phyloP scores from a whole-genome alignment of 2,329 filamentous ascomycete genomes.

The Aureobasidium pullulans region DNA sequence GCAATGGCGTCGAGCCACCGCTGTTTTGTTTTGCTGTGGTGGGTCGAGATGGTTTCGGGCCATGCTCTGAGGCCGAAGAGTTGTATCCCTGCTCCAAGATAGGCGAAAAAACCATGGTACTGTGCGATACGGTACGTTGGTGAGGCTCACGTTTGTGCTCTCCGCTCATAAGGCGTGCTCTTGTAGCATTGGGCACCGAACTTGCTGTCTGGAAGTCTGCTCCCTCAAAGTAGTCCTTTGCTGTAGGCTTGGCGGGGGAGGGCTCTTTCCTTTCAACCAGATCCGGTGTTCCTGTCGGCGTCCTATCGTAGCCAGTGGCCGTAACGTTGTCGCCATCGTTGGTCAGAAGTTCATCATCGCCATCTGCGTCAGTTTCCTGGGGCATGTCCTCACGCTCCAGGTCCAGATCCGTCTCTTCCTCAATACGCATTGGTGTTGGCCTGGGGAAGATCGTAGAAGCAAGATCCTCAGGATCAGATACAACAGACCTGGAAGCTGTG shows the following conservation, averaged over 20 bases:
- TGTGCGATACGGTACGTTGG: slow-evolving; percentile 67
- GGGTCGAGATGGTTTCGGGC: slow-evolving; percentile 15
- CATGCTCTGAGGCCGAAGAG: slow-evolving; percentile 13
- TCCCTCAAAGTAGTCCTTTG: slow-evolving; percentile 8
- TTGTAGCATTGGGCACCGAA: slow-evolving; percentile 2
- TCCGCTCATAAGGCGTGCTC: slow-evolving; percentile 8
- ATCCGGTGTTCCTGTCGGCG: neutral
- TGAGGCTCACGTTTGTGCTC: slow-evolving; percentile 38
- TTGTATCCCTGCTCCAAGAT: slow-evolving; percentile 31
- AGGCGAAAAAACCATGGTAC: slow-evolving; percentile 79
- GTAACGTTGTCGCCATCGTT: slow-evolving; percentile 58
- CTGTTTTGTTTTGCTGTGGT: slow-evolving; percentile 22
- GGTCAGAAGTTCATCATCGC: slow-evolving; percentile 82
- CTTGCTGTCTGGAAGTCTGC: neutral
- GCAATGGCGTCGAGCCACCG: slow-evolving; percentile 33
- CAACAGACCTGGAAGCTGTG: slow-evolving; percentile 44
- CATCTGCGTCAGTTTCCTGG: slow-evolving; percentile 71
- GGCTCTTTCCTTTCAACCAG: slow-evolving; percentile 13
- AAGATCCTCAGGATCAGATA: slow-evolving; percentile 51
- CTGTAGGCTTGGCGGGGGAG: neutral
- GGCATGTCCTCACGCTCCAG: slow-evolving; percentile 38
- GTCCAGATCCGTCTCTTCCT: slow-evolving; percentile 38
- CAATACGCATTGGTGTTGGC: slow-evolving; percentile 34
- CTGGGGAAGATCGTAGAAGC: slow-evolving; percentile 27
- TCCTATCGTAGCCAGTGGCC: slow-evolving; percentile 19